Conservation (phyloP, 2,329 filamentous ascomycete species). For the Clarireedia homoeocarpa region DNA sequence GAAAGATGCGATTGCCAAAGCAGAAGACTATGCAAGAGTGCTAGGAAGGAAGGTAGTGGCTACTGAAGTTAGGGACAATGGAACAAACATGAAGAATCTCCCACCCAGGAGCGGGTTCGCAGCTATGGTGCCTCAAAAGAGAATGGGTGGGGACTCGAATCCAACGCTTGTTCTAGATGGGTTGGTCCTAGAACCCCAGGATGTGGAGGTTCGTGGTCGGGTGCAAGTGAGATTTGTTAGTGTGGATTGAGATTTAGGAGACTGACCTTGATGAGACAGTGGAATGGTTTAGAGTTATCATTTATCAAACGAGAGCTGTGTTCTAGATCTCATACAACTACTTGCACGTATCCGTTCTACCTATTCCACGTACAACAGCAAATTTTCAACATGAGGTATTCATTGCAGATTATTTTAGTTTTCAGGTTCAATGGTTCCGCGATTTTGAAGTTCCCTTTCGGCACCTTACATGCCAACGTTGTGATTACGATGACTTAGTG, state of each 20-base stretch:
- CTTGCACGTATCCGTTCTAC: too few relatives aligned
- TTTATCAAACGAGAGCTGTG: too few relatives aligned
- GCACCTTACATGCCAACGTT: too few relatives aligned
- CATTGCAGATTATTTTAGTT: too few relatives aligned
- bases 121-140: neutral
- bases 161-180: neutral
- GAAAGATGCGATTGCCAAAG: neutral
- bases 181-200: neutral
- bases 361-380: too few relatives aligned
- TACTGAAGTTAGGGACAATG: neutral
- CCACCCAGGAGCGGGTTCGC: neutral
- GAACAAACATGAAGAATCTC: neutral
- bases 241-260: neutral
- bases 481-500: neutral
- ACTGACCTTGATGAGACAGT: neutral
- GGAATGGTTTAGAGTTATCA: too few relatives aligned
- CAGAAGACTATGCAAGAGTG: neutral
- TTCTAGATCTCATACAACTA: too few relatives aligned
- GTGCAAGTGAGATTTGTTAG: neutral
- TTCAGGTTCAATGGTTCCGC: too few relatives aligned
- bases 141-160: too few relatives aligned
- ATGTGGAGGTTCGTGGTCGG: neutral
- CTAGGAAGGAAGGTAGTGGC: neutral
- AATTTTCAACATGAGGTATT: too few relatives aligned
- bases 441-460: neutral